Conservation (phyloP, 345 rosid species). For the Noccaea bulbosa region DNA sequence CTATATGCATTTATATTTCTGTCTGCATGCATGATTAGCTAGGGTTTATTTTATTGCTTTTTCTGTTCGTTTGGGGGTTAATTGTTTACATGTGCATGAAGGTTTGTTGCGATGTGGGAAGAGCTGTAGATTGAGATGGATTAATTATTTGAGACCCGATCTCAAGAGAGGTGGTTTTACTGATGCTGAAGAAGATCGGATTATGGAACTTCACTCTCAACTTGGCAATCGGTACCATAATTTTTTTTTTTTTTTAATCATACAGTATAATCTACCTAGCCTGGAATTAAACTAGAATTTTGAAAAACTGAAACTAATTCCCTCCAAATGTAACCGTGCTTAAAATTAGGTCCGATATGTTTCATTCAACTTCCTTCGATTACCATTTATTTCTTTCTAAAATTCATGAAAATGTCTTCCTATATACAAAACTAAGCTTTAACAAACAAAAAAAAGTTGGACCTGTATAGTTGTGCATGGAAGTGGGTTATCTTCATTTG, state of each 20-base stretch:
- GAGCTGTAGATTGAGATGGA: slow-evolving; percentile 94
- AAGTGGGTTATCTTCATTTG: neutral
- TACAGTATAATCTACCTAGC: neutral
- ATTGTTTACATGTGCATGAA: slow-evolving; percentile 38
- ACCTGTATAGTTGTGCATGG: slow-evolving; percentile 9
- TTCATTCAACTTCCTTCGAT: neutral
- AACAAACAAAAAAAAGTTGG: too few species aligned
- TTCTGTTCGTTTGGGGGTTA: neutral
- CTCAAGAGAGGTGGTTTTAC: slow-evolving; percentile 84
- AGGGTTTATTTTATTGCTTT: neutral
- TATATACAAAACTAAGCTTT: neutral
- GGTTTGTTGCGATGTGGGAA: slow-evolving; percentile 90
- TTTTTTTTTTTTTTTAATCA: neutral
- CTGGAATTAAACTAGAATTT: neutral
- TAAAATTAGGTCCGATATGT: neutral
- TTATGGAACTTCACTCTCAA: slow-evolving; percentile 75
- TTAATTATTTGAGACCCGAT: slow-evolving; percentile 90
- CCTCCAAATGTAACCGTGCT: neutral
- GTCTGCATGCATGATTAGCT: slow-evolving; percentile 8
- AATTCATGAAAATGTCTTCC: neutral
- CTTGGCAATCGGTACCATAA: slow-evolving; percentile 77
- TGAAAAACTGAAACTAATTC: neutral
- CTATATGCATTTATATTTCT: neutral
- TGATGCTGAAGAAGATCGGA: slow-evolving; percentile 77
- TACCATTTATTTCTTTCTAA: neutral